These are phyloP conservation scores for Suhomyces coccinellae DNA, from an alignment of 1,139 yeast genomes.

Conservation along the genomic window DNA sequence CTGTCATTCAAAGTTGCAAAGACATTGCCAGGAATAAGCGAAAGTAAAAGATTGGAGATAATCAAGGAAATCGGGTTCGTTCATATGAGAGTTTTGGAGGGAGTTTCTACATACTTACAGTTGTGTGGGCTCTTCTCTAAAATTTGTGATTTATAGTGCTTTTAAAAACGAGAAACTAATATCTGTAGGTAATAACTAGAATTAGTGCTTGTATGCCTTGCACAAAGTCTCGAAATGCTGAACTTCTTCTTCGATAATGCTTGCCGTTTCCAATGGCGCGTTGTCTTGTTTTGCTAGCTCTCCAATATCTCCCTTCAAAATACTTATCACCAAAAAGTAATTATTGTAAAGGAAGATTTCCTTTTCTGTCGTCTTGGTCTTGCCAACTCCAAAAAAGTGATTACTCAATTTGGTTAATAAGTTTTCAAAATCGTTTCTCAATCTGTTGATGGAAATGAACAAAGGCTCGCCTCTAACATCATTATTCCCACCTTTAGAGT, in stretches of 20 bases:
- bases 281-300: slow-evolving; percentile 37
- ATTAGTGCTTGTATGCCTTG: slow-evolving; percentile 50
- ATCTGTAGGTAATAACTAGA: neutral
- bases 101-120: slow-evolving; percentile 85
- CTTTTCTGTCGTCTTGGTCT: slow-evolving; percentile 46
- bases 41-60: slow-evolving; percentile 67
- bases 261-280: slow-evolving; percentile 33
- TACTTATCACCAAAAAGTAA: slow-evolving; percentile 57
- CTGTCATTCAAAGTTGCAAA: slow-evolving; percentile 88
- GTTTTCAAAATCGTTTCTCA: slow-evolving; percentile 78
- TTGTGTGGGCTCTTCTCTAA: slow-evolving; percentile 81
- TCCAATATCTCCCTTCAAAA: slow-evolving; percentile 49
- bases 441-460: slow-evolving; percentile 62
- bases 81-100: slow-evolving; percentile 91
- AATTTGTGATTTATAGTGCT: slow-evolving; percentile 32
- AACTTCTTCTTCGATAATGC: slow-evolving; percentile 56
- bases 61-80: slow-evolving; percentile 85
- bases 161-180: neutral
- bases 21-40: slow-evolving; percentile 65
- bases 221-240: slow-evolving; percentile 62
- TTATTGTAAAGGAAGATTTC: slow-evolving; percentile 79
- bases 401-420: slow-evolving; percentile 67
- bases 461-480: slow-evolving; percentile 63
- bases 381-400: slow-evolving; percentile 36
- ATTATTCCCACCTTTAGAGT: slow-evolving; percentile 22